Conservation (phyloP, 495 filamentous ascomycete species). For the Parathielavia appendiculata region DNA sequence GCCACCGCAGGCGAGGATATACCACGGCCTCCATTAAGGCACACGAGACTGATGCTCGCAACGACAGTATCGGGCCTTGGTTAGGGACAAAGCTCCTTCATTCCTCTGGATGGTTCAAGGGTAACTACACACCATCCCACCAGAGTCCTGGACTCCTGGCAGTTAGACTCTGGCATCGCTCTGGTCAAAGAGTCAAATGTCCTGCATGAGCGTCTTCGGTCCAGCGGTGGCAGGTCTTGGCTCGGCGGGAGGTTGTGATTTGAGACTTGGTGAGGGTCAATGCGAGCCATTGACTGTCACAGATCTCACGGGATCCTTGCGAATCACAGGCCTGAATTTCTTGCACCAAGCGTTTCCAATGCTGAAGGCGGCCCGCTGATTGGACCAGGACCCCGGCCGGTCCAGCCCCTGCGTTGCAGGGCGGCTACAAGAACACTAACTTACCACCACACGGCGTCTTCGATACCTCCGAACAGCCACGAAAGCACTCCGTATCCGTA, state of each 20-base stretch:
- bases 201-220: slow-evolving; percentile 14
- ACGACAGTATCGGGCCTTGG: too few relatives aligned
- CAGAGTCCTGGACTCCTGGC: background rate
- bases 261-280: slow-evolving; percentile 30
- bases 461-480: slow-evolving; percentile 11
- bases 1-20: too few relatives aligned
- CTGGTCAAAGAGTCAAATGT: background rate
- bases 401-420: slow-evolving; percentile 38
- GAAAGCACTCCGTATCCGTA: too few relatives aligned
- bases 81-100: too few relatives aligned
- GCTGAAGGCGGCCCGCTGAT: slow-evolving; percentile 31
- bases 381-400: slow-evolving; percentile 32
- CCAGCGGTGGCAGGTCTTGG: slow-evolving; percentile 23
- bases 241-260: slow-evolving; percentile 17
- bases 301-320: slow-evolving; percentile 35
- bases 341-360: slow-evolving; percentile 43
- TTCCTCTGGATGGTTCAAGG: too few relatives aligned
- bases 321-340: slow-evolving; percentile 36
- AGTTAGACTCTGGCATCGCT: background rate
- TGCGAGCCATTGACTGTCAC: slow-evolving; percentile 32
- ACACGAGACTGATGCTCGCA: too few relatives aligned
- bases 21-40: too few relatives aligned
- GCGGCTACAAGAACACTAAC: slow-evolving; percentile 36
- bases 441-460: background rate
- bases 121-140: too few relatives aligned